A percentile compares a stretch with the other conserved stretches of the same genome.
These are phyloP conservation scores for Pseudocercospora fijiensis DNA, from an alignment of 2,329 filamentous ascomycete genomes.

Conservation along the genomic window DNA sequence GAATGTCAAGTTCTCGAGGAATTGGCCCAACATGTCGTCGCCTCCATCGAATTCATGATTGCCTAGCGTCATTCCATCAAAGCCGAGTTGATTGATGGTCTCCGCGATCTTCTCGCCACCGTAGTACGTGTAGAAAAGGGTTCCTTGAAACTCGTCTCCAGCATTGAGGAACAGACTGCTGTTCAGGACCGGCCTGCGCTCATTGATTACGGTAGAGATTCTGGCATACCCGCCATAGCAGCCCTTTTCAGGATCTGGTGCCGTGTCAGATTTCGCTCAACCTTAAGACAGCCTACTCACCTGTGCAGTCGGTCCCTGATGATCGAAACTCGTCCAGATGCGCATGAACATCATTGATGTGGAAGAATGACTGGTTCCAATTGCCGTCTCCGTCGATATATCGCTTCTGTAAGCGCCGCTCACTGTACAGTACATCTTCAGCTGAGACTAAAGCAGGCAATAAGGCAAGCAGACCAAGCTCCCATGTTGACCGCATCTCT, in stretches of 20 bases:
- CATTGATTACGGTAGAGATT: conserved; percentile 60
- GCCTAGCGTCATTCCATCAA: conserved; percentile 66
- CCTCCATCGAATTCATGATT: conserved; percentile 68
- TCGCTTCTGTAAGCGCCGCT: conserved; percentile 25
- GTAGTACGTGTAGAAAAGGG: conserved; percentile 66
- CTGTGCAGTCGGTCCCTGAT: conserved; percentile 61
- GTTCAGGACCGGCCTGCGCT: conserved; percentile 57
- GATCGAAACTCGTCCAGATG: conserved; percentile 64
- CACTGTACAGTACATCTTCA: conserved; percentile 28
- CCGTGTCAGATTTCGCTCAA: not conserved
- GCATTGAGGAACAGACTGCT: conserved; percentile 64
- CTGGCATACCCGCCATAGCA: conserved; percentile 66
- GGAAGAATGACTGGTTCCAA: conserved; percentile 54
- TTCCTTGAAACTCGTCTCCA: conserved; percentile 70
- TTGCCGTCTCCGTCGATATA: conserved; percentile 28
- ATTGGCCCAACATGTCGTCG: conserved; percentile 61
- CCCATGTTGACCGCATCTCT: not conserved
- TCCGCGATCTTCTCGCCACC: conserved; percentile 67
- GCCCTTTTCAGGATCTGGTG: conserved; percentile 49
- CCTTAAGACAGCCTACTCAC: not conserved
- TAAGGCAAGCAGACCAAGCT: not conserved
- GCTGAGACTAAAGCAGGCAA: conserved; percentile 14
- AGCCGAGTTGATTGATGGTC: conserved; percentile 63
- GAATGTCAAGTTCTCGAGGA: conserved; percentile 63
- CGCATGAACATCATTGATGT: conserved; percentile 68